Evolutionary conservation across 306 rosid genomes (phyloP).

Genomic region (Dryas octopetala): DNA sequence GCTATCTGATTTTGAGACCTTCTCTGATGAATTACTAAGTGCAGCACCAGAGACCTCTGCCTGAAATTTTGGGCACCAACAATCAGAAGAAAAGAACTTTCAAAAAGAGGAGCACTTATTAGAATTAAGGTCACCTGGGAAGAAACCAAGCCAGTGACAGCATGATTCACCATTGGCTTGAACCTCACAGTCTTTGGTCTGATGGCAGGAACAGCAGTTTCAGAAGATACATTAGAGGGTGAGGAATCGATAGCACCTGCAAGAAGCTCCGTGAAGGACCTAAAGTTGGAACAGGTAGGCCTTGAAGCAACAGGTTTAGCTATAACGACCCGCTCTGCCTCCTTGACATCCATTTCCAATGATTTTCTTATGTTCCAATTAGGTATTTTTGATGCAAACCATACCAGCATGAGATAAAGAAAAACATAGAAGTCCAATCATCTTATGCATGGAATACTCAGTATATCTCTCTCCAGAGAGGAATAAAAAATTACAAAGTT

Average conservation of each 20-base stretch:
- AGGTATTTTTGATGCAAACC: constrained; percentile 5
- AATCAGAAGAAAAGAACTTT: constrained; percentile 28
- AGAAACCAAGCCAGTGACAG: constrained; percentile 47
- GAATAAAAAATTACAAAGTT: not conserved
- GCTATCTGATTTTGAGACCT: constrained; percentile 41
- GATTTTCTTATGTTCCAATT: not conserved
- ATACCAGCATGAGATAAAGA: constrained; percentile 12
- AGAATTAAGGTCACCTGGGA: constrained; percentile 53
- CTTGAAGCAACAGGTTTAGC: constrained; percentile 92
- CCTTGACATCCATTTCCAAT: constrained; percentile 70
- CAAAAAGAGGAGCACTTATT: constrained; percentile 8
- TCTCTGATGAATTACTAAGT: constrained; percentile 39
- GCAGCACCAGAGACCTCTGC: constrained; percentile 44
- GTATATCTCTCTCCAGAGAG: not conserved
- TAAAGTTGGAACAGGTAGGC: constrained; percentile 73
- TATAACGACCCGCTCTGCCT: constrained; percentile 63
- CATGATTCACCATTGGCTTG: constrained; percentile 48
- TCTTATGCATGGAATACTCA: constrained; percentile 9
- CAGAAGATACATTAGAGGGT: constrained; percentile 50
- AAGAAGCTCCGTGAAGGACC: constrained; percentile 89
- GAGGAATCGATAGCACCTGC: constrained; percentile 69
- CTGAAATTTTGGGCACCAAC: constrained; percentile 43
- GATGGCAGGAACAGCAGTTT: constrained; percentile 71
- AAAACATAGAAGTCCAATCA: constrained; percentile 7
- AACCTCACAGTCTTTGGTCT: constrained; percentile 93